Percentiles rank a stretch among this genome's conserved stretches.
Evolutionary conservation across 768 basidiomycete species (phyloP).

Genomic region (Psilocybe azurescens): DNA sequence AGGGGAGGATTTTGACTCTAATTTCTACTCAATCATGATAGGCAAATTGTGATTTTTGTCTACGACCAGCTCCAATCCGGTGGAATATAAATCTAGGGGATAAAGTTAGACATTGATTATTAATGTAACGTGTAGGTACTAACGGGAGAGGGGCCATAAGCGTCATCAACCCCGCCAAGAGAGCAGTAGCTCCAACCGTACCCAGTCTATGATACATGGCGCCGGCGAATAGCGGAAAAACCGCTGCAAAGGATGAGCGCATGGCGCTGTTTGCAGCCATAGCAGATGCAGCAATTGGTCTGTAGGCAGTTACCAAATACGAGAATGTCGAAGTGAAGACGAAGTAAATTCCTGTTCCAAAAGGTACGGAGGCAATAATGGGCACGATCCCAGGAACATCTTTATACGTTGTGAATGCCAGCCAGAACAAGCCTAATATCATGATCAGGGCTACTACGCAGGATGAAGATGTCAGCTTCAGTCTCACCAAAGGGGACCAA

Average conservation of each 20-base stretch:
- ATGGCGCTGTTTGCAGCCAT: slow-evolving; percentile 71
- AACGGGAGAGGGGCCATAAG: slow-evolving; percentile 69
- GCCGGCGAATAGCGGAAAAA: slow-evolving; percentile 69
- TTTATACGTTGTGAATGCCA: slow-evolving; percentile 59
- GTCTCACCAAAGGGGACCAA: neutral
- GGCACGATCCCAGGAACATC: slow-evolving; percentile 68
- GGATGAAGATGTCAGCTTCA: neutral
- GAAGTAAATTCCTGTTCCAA: slow-evolving; percentile 68
- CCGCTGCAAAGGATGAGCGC: slow-evolving; percentile 64
- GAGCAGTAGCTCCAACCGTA: slow-evolving; percentile 72
- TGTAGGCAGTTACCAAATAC: slow-evolving; percentile 73
- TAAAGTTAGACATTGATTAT: neutral
- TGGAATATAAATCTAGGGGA: slow-evolving; percentile 22
- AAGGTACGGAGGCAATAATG: slow-evolving; percentile 67
- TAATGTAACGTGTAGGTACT: slow-evolving; percentile 25
- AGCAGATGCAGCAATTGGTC: slow-evolving; percentile 69
- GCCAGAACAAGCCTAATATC: slow-evolving; percentile 58
- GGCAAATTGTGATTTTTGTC: slow-evolving; percentile 17
- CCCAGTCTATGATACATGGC: slow-evolving; percentile 73
- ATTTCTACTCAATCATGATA: neutral
- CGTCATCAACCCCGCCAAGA: slow-evolving; percentile 69
- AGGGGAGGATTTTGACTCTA: no score
- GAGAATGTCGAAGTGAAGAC: slow-evolving; percentile 76
- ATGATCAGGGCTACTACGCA: neutral
- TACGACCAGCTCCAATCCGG: slow-evolving; percentile 17